A percentile compares a stretch with the other conserved stretches of the same genome.
phyloP scores from a whole-genome alignment of 176 grass and related monocot genomes.

The Lolium perenne region DNA sequence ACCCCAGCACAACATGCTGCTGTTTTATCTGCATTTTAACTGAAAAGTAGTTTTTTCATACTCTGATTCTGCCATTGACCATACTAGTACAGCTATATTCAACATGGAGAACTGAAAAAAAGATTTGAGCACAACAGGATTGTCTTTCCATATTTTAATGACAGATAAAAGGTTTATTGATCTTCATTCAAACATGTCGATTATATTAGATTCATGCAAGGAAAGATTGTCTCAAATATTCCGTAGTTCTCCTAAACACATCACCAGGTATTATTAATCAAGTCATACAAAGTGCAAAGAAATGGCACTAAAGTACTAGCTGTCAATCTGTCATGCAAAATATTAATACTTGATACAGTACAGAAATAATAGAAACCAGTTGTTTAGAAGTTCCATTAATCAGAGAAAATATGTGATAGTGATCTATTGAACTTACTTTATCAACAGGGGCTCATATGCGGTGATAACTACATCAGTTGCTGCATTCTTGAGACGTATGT shows the following conservation, averaged over 20 bases:
- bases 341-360: not conserved
- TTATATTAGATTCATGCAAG: not conserved
- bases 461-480: constrained; percentile 80
- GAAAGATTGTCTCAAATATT: not conserved
- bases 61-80: not conserved
- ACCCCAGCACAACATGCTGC: not conserved
- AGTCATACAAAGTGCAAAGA: constrained; percentile 1
- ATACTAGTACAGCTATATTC: not conserved
- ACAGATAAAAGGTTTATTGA: too few relatives aligned
- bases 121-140: not conserved
- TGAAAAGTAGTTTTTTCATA: not conserved
- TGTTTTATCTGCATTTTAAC: constrained; percentile 19
- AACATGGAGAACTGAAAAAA: not conserved
- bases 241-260: not conserved
- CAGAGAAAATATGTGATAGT: not conserved
- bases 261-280: not conserved
- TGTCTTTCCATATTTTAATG: not conserved
- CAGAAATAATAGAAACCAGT: not conserved
- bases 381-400: not conserved
- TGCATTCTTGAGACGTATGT: constrained; percentile 86
- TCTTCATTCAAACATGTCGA: constrained; percentile 2
- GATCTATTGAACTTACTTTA: constrained; percentile 58
- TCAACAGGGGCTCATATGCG: constrained; percentile 67
- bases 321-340: not conserved
- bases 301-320: not conserved